phyloP scores from a whole-genome alignment of 2,329 filamentous ascomycete genomes.

The Raffaelea albimanens region DNA sequence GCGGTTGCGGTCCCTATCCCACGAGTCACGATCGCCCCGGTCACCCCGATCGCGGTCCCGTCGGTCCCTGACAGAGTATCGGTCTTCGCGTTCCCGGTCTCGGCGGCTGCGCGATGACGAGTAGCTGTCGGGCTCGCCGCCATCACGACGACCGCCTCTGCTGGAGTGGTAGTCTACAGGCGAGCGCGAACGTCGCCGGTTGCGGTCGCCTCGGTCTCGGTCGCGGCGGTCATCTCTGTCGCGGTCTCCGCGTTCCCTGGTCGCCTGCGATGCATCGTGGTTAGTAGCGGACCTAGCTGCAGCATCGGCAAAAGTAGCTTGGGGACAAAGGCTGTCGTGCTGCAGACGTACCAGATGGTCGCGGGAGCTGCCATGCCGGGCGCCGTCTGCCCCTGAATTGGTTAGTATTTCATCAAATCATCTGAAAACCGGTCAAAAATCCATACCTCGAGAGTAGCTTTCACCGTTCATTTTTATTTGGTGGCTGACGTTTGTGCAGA shows the following conservation, averaged over 20 bases:
- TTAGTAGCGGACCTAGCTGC: background rate
- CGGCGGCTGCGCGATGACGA: constrained; percentile 88
- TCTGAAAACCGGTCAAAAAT: background rate
- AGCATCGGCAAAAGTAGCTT: no score
- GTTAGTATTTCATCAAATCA: background rate
- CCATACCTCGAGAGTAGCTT: constrained; percentile 9
- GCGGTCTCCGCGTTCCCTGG: constrained; percentile 2
- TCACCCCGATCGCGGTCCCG: constrained; percentile 37
- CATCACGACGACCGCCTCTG: constrained; percentile 51
- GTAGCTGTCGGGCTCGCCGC: constrained; percentile 68
- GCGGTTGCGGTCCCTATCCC: constrained; percentile 55
- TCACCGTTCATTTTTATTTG: constrained; percentile 12
- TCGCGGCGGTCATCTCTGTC: constrained; percentile 22
- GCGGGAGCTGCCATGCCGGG: constrained; percentile 41
- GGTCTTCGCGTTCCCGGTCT: constrained; percentile 86
- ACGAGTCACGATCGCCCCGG: constrained; percentile 53
- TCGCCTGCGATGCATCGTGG: background rate
- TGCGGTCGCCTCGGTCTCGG: constrained; percentile 28
- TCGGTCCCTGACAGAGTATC: constrained; percentile 65
- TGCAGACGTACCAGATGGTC: constrained; percentile 38
- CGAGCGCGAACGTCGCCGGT: constrained; percentile 75
- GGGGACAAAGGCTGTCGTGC: no score
- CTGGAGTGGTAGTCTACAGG: constrained; percentile 60
- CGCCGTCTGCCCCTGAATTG: constrained; percentile 25
- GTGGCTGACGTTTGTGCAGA: no score